Evolutionary conservation across 371 early-diverging fungal genomes (phyloP).

Genomic region (Parasitella parasitica): DNA sequence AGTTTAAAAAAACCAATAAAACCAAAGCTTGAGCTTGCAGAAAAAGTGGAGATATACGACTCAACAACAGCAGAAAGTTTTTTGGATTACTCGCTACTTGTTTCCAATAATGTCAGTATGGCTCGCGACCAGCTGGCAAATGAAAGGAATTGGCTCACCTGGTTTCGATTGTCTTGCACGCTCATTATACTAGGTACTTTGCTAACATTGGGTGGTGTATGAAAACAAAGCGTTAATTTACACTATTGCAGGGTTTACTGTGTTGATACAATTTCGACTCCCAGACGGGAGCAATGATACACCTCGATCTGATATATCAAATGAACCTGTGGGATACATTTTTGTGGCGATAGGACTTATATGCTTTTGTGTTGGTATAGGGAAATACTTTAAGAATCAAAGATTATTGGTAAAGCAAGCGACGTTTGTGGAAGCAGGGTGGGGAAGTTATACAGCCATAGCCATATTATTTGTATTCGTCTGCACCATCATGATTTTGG

Average conservation of each 20-base stretch:
- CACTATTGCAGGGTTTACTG: slow-evolving; percentile 31
- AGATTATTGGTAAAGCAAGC: slow-evolving; percentile 23
- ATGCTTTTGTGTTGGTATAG: slow-evolving; percentile 30
- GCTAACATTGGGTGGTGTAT: neutral
- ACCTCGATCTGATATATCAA: slow-evolving; percentile 3
- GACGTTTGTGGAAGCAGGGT: slow-evolving; percentile 38
- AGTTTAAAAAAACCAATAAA: neutral
- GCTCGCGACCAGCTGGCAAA: slow-evolving; percentile 43
- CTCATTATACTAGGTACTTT: slow-evolving; percentile 39
- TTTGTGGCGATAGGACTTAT: slow-evolving; percentile 39
- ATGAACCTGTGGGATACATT: slow-evolving; percentile 29
- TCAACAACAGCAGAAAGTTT: neutral
- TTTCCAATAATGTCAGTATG: slow-evolving; percentile 30
- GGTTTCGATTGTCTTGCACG: slow-evolving; percentile 41
- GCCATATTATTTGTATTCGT: slow-evolving; percentile 30
- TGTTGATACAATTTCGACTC: slow-evolving; percentile 38
- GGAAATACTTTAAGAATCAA: slow-evolving; percentile 45
- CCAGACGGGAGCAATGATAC: slow-evolving; percentile 18
- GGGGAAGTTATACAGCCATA: slow-evolving; percentile 34
- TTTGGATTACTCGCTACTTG: slow-evolving; percentile 24
- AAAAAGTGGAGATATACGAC: slow-evolving; percentile 3
- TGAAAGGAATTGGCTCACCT: slow-evolving; percentile 48
- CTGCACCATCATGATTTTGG: slow-evolving; percentile 38
- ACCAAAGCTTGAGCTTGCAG: slow-evolving; percentile 8
- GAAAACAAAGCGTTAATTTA: neutral